phyloP scores from a whole-genome alignment of 257 asterid species.

The Vinca minor region DNA sequence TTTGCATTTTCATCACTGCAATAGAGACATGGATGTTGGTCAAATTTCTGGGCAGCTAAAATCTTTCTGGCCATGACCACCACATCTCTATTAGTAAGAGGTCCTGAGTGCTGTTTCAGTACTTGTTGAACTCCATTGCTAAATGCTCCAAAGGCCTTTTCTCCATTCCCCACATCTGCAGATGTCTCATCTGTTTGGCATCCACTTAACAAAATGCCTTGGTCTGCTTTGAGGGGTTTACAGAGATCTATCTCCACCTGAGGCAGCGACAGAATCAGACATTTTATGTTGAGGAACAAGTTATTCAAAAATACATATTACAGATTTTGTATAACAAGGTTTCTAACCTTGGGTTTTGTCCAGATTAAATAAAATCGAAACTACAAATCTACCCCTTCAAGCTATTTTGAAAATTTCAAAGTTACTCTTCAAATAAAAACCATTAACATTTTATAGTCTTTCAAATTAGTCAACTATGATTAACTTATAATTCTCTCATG shows the following conservation, averaged over 20 bases:
- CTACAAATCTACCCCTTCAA: too few relatives aligned
- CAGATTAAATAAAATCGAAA: too few relatives aligned
- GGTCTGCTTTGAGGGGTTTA: slow-evolving; percentile 48
- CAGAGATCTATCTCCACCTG: slow-evolving; percentile 17
- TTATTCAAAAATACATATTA: too few relatives aligned
- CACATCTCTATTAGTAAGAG: slow-evolving; percentile 47
- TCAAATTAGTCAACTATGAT: too few relatives aligned
- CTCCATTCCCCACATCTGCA: slow-evolving; percentile 42
- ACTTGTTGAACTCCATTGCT: slow-evolving; percentile 53
- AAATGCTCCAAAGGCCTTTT: slow-evolving; percentile 62
- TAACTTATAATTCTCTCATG: too few relatives aligned
- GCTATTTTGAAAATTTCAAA: too few relatives aligned
- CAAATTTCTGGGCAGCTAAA: slow-evolving; percentile 33
- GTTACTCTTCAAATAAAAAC: too few relatives aligned
- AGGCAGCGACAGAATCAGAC: too few relatives aligned
- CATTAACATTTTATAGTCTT: too few relatives aligned
- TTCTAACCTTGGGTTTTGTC: too few relatives aligned
- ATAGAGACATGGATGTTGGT: slow-evolving; percentile 75
- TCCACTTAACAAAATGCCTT: slow-evolving; percentile 74
- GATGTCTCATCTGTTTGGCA: slow-evolving; percentile 65
- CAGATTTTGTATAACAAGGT: too few relatives aligned
- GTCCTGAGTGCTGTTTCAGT: slow-evolving; percentile 40
- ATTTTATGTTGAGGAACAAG: too few relatives aligned
- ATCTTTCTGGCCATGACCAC: slow-evolving; percentile 51
- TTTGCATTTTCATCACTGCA: slow-evolving; percentile 58